phyloP scores from a whole-genome alignment of 2,329 filamentous ascomycete species.

The Cyphellophora europaea region DNA sequence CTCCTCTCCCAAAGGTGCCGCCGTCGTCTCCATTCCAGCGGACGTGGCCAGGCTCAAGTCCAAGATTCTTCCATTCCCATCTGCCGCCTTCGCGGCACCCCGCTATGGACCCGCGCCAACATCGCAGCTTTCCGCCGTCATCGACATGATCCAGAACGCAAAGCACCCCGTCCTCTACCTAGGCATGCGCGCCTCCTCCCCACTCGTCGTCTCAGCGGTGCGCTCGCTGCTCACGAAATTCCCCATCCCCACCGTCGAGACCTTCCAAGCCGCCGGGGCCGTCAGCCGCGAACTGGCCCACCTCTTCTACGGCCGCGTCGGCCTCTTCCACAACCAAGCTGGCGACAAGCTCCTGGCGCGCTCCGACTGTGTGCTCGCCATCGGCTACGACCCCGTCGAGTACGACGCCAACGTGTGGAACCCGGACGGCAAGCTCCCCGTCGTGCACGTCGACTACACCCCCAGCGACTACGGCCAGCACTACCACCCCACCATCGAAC shows the following conservation, averaged over 20 bases:
- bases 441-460: constrained; percentile 37
- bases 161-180: constrained; percentile 37
- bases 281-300: constrained; percentile 32
- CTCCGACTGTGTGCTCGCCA: constrained; percentile 35
- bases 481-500: constrained; percentile 33
- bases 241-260: constrained; percentile 40
- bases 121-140: constrained; percentile 24
- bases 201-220: constrained; percentile 31
- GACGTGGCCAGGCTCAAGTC: constrained; percentile 33
- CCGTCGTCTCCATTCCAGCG: constrained; percentile 36
- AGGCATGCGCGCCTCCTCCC: constrained; percentile 33
- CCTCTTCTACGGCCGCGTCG: constrained; percentile 39
- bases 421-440: constrained; percentile 25
- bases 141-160: constrained; percentile 24
- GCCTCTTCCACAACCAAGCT: constrained; percentile 40
- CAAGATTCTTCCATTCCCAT: constrained; percentile 29
- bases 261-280: constrained; percentile 41
- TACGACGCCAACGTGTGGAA: constrained; percentile 40
- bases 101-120: constrained; percentile 30
- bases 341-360: constrained; percentile 36
- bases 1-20: constrained; percentile 32
- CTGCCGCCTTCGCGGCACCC: constrained; percentile 31
- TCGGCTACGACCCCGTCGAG: constrained; percentile 40
- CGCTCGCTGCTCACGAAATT: constrained; percentile 32
- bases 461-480: constrained; percentile 28